These are phyloP conservation scores for Chrysoporthe puriensis DNA, from an alignment of 2,329 filamentous ascomycete species.

Conservation along the genomic window DNA sequence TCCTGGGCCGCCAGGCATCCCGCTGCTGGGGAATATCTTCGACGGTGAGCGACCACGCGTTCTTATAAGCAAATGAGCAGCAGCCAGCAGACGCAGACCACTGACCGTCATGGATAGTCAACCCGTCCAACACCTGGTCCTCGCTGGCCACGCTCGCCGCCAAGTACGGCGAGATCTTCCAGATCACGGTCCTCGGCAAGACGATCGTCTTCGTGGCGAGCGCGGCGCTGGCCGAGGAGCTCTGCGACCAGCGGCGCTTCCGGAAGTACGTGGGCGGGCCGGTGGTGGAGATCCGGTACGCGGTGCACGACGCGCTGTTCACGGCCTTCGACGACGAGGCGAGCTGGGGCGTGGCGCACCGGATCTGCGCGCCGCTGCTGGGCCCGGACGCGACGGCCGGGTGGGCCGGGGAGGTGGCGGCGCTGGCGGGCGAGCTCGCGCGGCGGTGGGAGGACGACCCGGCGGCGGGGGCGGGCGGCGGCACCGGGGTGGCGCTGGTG, in stretches of 20 bases:
- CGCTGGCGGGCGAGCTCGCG: conserved; percentile 53
- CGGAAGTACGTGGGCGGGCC: conserved; percentile 58
- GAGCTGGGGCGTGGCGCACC: conserved; percentile 55
- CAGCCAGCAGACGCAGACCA: not conserved
- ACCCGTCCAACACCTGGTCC: conserved; percentile 52
- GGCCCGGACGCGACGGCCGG: conserved; percentile 38
- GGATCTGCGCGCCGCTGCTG: conserved; percentile 54
- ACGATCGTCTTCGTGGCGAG: conserved; percentile 47
- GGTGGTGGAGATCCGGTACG: conserved; percentile 54
- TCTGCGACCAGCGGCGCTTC: conserved; percentile 57
- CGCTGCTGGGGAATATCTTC: conserved; percentile 55
- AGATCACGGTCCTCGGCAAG: conserved; percentile 46
- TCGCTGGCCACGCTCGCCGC: conserved; percentile 53
- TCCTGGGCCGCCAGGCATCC: conserved; percentile 53
- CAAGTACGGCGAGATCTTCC: conserved; percentile 53
- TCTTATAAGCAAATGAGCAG: not conserved
- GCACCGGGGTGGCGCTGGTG: conserved; percentile 45
- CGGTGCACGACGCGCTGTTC: conserved; percentile 57
- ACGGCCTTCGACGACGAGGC: conserved; percentile 53
- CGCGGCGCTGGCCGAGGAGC: conserved; percentile 46
- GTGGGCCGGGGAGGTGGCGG: conserved; percentile 53
- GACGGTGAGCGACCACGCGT: conserved; percentile 34
- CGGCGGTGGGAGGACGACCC: conserved; percentile 48
- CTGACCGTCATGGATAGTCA: conserved; percentile 34
- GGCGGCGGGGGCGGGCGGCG: not conserved